Evolutionary conservation across 495 filamentous ascomycete species (phyloP).

Genomic region (Neurospora cerealis): DNA sequence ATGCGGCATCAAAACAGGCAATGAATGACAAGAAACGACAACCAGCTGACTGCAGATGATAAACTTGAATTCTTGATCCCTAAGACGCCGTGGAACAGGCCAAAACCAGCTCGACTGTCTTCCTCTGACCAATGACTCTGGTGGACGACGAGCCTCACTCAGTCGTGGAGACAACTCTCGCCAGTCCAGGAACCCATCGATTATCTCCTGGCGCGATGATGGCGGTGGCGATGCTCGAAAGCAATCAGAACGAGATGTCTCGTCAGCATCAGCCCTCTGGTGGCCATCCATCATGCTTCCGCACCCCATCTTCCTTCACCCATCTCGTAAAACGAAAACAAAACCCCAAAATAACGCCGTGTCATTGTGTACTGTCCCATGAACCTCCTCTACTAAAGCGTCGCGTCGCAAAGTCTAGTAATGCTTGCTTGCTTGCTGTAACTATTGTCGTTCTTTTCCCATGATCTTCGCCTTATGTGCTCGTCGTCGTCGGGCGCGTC

Average conservation of each 20-base stretch:
- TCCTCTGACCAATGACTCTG: not conserved
- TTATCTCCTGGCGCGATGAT: not conserved
- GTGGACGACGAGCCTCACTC: not conserved
- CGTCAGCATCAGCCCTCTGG: too few relatives aligned
- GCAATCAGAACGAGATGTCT: not conserved
- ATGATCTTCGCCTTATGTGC: too few relatives aligned
- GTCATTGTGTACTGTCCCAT: not conserved
- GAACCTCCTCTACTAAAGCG: not conserved
- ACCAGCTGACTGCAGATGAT: not conserved
- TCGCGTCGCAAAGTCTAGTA: not conserved
- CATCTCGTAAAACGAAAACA: not conserved
- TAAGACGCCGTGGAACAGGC: not conserved
- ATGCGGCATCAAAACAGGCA: not conserved
- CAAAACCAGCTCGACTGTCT: not conserved
- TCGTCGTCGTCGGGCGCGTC: too few relatives aligned
- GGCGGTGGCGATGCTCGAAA: not conserved
- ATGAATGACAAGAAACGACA: not conserved
- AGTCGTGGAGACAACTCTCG: not conserved
- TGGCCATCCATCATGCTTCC: not conserved
- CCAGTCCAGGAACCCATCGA: not conserved
- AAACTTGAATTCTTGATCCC: not conserved
- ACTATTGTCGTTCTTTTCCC: too few relatives aligned
- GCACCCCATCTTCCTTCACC: not conserved
- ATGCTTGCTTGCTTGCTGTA: not conserved
- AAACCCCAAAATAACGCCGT: constrained; percentile 17